Evolutionary conservation across 768 basidiomycete species (phyloP), one percentile per base, ranked within the genome.

Genomic region (Suillus variegatus): DNA sequence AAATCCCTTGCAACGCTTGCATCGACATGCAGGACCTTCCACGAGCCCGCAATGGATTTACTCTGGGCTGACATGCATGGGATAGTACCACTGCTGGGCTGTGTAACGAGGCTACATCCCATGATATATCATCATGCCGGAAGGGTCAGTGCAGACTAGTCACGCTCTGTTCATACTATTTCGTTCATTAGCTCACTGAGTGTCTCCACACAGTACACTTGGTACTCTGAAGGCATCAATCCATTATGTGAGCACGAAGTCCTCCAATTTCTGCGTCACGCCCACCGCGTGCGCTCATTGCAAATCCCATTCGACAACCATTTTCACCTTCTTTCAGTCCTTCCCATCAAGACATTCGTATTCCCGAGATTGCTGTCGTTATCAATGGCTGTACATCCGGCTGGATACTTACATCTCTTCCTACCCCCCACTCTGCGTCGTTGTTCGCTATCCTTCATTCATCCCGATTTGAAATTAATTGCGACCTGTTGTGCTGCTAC

Each of bases 231-330:
- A 55, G 54, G 54, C 5, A 55, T 55, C 20, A 2, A 36, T 6
- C 54, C 54, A 35, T n/a, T 55, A 36, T 55, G 54, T 36, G 54
- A 55, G 32, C 54, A 55, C 13, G 54, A 55, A 55, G 12, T 36
- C 54, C 54, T 6, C n/a, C 54, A 55, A 35, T 55, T 55, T 55
- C n/a, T 55, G 54, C 54, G 54, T 55, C 54, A 55, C 54, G 54
- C 54, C 54, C 32, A 35, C 54, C 54, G 54, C 13, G 35, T 55
- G 20, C 54, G 54, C 32, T 55, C 54, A 36, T 55, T 55, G 54
- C 54, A 55, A 55, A 36, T 55, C 12, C 54, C 54, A 35, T 55
- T 55, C 54, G 54, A 55, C 35, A 55, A 55, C 12, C 54, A 55
- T 36, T 55, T 55, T 35, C 54, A 55, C 54, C 54, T 55, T 55